Percentiles rank a stretch among this genome's conserved stretches.
Evolutionary conservation across 345 rosid species (phyloP).

Genomic region (Syzygium jambos): DNA sequence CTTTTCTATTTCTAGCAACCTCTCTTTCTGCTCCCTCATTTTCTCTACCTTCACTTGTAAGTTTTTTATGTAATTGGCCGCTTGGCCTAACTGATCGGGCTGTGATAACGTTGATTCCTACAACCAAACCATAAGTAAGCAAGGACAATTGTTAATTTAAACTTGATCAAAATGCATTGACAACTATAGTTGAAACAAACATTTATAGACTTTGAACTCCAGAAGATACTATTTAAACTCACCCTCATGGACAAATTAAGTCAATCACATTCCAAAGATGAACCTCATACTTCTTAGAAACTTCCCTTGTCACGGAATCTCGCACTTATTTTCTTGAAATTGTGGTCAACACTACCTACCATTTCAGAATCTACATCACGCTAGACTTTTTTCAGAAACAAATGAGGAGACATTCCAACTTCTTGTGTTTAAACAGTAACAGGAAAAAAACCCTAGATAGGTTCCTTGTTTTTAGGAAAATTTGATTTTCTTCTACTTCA

Average conservation of each 20-base stretch:
- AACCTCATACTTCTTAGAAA: background rate
- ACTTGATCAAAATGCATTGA: background rate
- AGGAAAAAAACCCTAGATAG: background rate
- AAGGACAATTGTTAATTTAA: background rate
- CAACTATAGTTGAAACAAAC: background rate
- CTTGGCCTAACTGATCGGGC: slow-evolving; percentile 52
- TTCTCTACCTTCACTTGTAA: slow-evolving; percentile 41
- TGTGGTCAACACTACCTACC: background rate
- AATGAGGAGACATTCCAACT: background rate
- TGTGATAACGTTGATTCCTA: slow-evolving; percentile 27
- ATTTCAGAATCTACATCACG: background rate
- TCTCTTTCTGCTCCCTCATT: slow-evolving; percentile 42
- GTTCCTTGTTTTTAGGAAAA: background rate
- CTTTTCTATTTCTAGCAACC: slow-evolving; percentile 6
- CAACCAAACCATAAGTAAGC: background rate
- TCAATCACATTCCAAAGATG: background rate
- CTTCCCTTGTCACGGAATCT: background rate
- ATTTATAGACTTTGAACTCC: background rate
- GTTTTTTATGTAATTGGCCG: slow-evolving; percentile 49
- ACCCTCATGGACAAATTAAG: background rate
- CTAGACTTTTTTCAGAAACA: background rate
- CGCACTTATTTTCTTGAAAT: background rate
- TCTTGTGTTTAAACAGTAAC: background rate
- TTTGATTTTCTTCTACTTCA: background rate
- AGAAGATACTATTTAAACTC: background rate